These are phyloP conservation scores for Periconia digitata DNA, from an alignment of 2,329 filamentous ascomycete genomes.

Conservation along the genomic window DNA sequence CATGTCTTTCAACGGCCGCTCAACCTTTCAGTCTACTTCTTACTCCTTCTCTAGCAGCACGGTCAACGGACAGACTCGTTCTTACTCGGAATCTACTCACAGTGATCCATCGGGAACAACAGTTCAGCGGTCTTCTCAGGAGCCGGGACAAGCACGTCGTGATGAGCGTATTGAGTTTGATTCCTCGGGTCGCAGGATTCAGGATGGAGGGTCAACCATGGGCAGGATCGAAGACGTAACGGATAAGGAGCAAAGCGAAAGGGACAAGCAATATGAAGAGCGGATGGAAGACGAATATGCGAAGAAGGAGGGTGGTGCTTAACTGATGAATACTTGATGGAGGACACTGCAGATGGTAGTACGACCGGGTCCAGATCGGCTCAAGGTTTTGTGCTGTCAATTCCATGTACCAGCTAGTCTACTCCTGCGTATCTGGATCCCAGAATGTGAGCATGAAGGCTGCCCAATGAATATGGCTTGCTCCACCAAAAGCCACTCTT, in stretches of 20 bases:
- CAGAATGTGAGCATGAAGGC: no score
- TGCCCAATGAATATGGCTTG: no score
- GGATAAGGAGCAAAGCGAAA: slow-evolving; percentile 35
- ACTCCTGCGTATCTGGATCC: no score
- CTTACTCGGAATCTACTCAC: slow-evolving; percentile 24
- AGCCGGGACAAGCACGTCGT: slow-evolving; percentile 25
- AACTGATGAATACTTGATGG: not conserved
- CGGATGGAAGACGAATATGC: slow-evolving; percentile 49
- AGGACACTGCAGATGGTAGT: no score
- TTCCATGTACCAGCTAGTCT: no score
- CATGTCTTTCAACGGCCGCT: slow-evolving; percentile 14
- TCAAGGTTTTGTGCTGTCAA: no score
- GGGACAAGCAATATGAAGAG: slow-evolving; percentile 43
- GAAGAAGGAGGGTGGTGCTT: slow-evolving; percentile 48
- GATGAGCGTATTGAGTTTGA: slow-evolving; percentile 32
- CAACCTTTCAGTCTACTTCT: slow-evolving; percentile 29
- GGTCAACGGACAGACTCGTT: slow-evolving; percentile 32
- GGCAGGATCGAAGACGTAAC: slow-evolving; percentile 37
- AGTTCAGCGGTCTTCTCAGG: slow-evolving; percentile 26
- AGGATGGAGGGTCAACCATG: slow-evolving; percentile 7
- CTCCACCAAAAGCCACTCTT: no score
- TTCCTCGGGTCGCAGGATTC: slow-evolving; percentile 18
- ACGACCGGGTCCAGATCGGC: no score
- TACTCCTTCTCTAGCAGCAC: slow-evolving; percentile 25
- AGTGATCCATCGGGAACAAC: slow-evolving; percentile 32